phyloP scores from a whole-genome alignment of 345 rosid genomes.

The Bretschneidera sinensis region DNA sequence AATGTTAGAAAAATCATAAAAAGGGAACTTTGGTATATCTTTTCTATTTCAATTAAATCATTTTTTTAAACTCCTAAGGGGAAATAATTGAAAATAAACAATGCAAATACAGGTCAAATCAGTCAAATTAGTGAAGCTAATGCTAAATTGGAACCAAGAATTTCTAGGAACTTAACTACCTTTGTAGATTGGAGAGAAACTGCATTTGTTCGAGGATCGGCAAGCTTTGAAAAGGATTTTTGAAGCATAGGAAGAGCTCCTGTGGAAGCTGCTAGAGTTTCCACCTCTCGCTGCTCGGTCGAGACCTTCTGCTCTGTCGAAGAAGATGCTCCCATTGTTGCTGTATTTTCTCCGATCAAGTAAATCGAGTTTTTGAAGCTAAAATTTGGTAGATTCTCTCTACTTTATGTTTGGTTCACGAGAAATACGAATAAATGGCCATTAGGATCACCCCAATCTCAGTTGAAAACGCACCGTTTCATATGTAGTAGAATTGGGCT shows the following conservation, averaged over 20 bases:
- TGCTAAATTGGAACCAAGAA: not conserved
- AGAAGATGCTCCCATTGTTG: conserved; percentile 71
- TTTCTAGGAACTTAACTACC: conserved; percentile 27
- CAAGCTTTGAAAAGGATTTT: conserved; percentile 54
- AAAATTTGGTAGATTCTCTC: too few relatives aligned
- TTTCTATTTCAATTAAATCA: too few relatives aligned
- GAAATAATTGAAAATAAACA: not conserved
- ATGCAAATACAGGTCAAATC: not conserved
- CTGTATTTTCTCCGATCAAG: not conserved
- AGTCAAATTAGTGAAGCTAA: not conserved
- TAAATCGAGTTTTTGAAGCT: not conserved
- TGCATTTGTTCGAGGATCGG: conserved; percentile 46
- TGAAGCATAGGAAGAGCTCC: conserved; percentile 72
- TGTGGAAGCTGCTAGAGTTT: conserved; percentile 61
- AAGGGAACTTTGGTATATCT: not conserved
- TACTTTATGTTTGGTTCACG: too few relatives aligned
- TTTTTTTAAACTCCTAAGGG: not conserved
- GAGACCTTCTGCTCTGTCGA: conserved; percentile 44
- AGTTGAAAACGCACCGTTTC: too few relatives aligned
- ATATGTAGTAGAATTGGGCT: too few relatives aligned
- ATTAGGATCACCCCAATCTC: too few relatives aligned
- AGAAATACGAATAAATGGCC: too few relatives aligned
- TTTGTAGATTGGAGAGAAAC: conserved; percentile 50
- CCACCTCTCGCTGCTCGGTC: conserved; percentile 54
- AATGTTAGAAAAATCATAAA: not conserved